phyloP scores from a whole-genome alignment of 140 eudicot species.

The Ambrosia hybrid region DNA sequence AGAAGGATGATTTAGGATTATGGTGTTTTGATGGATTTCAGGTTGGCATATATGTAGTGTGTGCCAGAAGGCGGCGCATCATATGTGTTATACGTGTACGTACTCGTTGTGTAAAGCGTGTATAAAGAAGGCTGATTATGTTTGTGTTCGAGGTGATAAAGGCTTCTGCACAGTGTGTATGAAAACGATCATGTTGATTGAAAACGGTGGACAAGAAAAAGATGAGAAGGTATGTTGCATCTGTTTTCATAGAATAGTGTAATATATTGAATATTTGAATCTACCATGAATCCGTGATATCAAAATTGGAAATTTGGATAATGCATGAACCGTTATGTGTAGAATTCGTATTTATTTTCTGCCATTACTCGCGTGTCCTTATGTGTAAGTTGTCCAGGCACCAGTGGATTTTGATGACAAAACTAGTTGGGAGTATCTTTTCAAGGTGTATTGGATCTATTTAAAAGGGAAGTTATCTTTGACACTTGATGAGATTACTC shows the following conservation, averaged over 20 bases:
- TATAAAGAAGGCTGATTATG: conserved; percentile 63
- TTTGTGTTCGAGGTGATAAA: conserved; percentile 79
- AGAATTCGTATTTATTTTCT: conserved; percentile 3
- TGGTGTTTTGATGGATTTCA: conserved; percentile 40
- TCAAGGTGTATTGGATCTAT: conserved; percentile 79
- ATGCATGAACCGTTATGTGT: conserved; percentile 2
- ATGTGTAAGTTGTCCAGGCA: conserved; percentile 48
- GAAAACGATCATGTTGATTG: conserved; percentile 80
- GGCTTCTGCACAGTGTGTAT: conserved; percentile 90
- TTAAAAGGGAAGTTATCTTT: conserved; percentile 68
- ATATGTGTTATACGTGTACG: conserved; percentile 88
- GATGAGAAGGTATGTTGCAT: conserved; percentile 57
- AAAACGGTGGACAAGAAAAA: conserved; percentile 63
- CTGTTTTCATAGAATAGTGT: not conserved
- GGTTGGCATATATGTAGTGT: conserved; percentile 95
- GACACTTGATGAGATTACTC: conserved; percentile 59
- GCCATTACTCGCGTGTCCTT: conserved; percentile 12
- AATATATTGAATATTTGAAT: not conserved
- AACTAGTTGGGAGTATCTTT: conserved; percentile 93
- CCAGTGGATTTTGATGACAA: conserved; percentile 93
- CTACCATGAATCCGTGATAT: not conserved
- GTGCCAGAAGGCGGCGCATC: conserved; percentile 75
- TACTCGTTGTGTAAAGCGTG: conserved; percentile 89
- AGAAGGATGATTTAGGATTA: not conserved
- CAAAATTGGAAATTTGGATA: not conserved